phyloP scores from a whole-genome alignment of 2,329 filamentous ascomycete genomes.

The Akanthomyces uredinophilus region DNA sequence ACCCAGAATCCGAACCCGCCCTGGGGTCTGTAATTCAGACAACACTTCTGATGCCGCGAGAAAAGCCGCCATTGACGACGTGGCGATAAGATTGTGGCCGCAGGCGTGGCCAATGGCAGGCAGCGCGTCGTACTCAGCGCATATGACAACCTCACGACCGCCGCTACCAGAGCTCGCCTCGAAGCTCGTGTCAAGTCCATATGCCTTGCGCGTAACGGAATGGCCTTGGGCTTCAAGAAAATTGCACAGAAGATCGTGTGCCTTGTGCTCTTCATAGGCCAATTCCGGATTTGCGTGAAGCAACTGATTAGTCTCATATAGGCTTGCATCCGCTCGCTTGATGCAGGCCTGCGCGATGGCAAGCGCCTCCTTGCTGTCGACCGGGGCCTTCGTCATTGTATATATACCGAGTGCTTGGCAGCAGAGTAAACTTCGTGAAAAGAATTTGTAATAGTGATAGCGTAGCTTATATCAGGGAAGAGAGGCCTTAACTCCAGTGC shows the following conservation, averaged over 20 bases:
- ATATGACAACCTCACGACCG: slow-evolving; percentile 36
- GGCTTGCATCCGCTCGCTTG: slow-evolving; percentile 17
- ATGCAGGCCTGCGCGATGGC: slow-evolving; percentile 19
- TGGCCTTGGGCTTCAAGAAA: slow-evolving; percentile 42
- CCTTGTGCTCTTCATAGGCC: slow-evolving; percentile 45
- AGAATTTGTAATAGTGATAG: no score
- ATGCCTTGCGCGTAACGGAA: slow-evolving; percentile 42
- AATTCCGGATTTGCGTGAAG: slow-evolving; percentile 45
- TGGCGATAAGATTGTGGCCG: slow-evolving; percentile 42
- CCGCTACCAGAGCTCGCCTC: slow-evolving; percentile 38
- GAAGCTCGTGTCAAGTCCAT: slow-evolving; percentile 49
- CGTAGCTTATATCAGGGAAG: no score
- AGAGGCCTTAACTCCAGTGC: no score
- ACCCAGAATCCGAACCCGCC: slow-evolving; percentile 27
- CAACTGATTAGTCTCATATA: slow-evolving; percentile 19
- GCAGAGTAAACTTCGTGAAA: no score
- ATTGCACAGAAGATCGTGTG: slow-evolving; percentile 44
- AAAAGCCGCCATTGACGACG: slow-evolving; percentile 34
- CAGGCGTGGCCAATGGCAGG: slow-evolving; percentile 41
- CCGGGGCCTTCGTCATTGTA: neutral
- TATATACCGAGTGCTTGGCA: neutral
- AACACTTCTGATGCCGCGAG: slow-evolving; percentile 32
- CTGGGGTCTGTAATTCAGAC: slow-evolving; percentile 19
- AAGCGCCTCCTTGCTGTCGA: slow-evolving; percentile 8
- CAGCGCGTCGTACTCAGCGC: slow-evolving; percentile 45